These are phyloP conservation scores for Lachancea meyersii DNA, from an alignment of 805 yeast genomes.

Conservation along the genomic window DNA sequence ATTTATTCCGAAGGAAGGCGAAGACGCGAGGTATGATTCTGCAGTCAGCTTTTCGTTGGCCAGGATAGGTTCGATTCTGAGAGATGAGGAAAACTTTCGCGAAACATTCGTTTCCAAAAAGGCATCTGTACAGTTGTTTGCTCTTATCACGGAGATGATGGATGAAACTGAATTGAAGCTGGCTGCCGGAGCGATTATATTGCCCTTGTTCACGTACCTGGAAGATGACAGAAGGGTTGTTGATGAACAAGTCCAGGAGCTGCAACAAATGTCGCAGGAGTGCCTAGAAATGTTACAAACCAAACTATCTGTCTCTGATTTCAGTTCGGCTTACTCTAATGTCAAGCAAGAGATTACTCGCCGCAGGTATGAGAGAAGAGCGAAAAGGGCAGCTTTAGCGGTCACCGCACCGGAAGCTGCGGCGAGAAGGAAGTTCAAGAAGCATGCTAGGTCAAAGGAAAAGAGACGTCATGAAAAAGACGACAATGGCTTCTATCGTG, in stretches of 20 bases:
- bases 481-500: constrained; percentile 66
- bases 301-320: constrained; percentile 67
- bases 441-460: constrained; percentile 69
- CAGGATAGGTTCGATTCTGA: constrained; percentile 56
- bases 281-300: constrained; percentile 61
- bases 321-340: constrained; percentile 50
- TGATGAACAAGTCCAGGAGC: constrained; percentile 44
- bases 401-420: constrained; percentile 73
- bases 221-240: constrained; percentile 32
- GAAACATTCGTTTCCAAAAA: constrained; percentile 56
- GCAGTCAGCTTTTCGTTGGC: constrained; percentile 40
- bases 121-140: constrained; percentile 62
- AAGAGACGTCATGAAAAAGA: constrained; percentile 71
- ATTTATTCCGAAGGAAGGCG: constrained; percentile 32
- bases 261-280: constrained; percentile 51
- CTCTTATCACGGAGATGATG: constrained; percentile 53
- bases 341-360: constrained; percentile 56
- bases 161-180: constrained; percentile 36
- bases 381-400: constrained; percentile 69
- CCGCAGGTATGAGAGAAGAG: constrained; percentile 69
- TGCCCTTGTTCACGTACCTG: constrained; percentile 47
- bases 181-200: constrained; percentile 45
- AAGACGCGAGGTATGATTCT: constrained; percentile 20
- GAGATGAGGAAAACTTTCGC: constrained; percentile 55
- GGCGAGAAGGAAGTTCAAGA: constrained; percentile 71